Evolutionary conservation across 805 yeast species (phyloP).

Genomic region (Jamesozyma gamospora): DNA sequence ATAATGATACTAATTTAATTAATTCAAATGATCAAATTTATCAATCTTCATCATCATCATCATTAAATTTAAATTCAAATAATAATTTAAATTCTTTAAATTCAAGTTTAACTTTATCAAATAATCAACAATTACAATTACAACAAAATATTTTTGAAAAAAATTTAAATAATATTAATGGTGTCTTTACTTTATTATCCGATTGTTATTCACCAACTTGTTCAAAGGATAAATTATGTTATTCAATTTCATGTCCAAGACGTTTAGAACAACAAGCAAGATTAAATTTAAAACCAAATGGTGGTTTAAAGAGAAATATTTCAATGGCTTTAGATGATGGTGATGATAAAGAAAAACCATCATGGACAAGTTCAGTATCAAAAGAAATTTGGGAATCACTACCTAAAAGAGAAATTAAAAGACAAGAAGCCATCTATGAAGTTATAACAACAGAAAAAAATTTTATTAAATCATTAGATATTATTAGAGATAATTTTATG

Average conservation of each 20-base stretch:
- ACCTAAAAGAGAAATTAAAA: constrained; percentile 75
- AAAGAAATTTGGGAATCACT: constrained; percentile 64
- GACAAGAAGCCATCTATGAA: constrained; percentile 94
- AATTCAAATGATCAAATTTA: constrained; percentile 22
- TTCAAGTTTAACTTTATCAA: not conserved
- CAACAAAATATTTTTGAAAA: not conserved
- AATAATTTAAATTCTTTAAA: not conserved
- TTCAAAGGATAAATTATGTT: constrained; percentile 76
- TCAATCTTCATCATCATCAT: constrained; percentile 3
- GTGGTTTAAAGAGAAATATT: constrained; percentile 63
- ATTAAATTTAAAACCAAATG: constrained; percentile 76
- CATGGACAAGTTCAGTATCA: constrained; percentile 92
- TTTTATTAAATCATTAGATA: constrained; percentile 88
- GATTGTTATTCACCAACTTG: constrained; percentile 98
- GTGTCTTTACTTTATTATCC: constrained; percentile 84
- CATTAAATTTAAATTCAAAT: not conserved
- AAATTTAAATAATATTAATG: constrained; percentile 40
- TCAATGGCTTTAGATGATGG: constrained; percentile 29
- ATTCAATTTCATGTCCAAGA: constrained; percentile 93
- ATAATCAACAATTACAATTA: not conserved
- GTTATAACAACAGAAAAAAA: constrained; percentile 89
- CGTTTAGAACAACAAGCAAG: constrained; percentile 93
- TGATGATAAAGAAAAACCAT: constrained; percentile 60
- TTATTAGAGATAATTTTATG: constrained; percentile 87
- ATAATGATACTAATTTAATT: constrained; percentile 14